A percentile compares a stretch with the other conserved stretches of the same genome.
phyloP scores from a whole-genome alignment of 495 filamentous ascomycete genomes.

The Neurospora sp. region DNA sequence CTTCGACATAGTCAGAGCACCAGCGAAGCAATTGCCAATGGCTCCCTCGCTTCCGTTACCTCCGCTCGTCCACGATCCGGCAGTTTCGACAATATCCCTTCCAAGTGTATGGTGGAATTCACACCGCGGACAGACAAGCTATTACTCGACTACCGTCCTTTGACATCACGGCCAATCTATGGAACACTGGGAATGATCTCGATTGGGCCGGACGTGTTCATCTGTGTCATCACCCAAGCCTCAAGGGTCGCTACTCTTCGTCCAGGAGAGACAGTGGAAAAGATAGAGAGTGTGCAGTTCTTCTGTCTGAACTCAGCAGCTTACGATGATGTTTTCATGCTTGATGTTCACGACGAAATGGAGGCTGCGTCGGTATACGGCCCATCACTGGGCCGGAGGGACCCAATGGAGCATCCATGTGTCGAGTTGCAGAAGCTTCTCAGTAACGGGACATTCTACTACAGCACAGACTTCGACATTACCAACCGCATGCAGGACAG shows the following conservation, averaged over 20 bases:
- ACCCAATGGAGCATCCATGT: slow-evolving; percentile 78
- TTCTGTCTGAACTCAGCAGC: slow-evolving; percentile 78
- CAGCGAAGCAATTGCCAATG: slow-evolving; percentile 40
- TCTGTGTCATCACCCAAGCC: slow-evolving; percentile 78
- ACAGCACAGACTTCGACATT: slow-evolving; percentile 92
- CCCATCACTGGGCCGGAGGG: slow-evolving; percentile 49
- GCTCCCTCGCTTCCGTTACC: slow-evolving; percentile 37
- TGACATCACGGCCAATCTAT: slow-evolving; percentile 65
- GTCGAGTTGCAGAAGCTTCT: slow-evolving; percentile 82
- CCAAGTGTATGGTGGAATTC: slow-evolving; percentile 85
- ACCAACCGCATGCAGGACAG: slow-evolving; percentile 90
- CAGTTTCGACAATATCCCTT: slow-evolving; percentile 26
- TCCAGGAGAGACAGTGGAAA: slow-evolving; percentile 79
- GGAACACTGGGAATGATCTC: slow-evolving; percentile 89
- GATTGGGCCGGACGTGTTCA: slow-evolving; percentile 73
- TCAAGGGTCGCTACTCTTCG: slow-evolving; percentile 69
- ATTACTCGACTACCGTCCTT: slow-evolving; percentile 59
- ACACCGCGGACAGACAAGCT: slow-evolving; percentile 50
- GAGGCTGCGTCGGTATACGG: slow-evolving; percentile 44
- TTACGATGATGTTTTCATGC: slow-evolving; percentile 65
- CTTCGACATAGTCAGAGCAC: slow-evolving; percentile 62
- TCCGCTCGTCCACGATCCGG: slow-evolving; percentile 27
- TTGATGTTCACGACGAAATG: slow-evolving; percentile 43
- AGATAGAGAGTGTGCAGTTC: slow-evolving; percentile 81
- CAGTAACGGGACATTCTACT: slow-evolving; percentile 94